Base-by-base conservation (phyloP, 2,329 filamentous ascomycete genomes). In the Aspergillus awamori region DNA sequence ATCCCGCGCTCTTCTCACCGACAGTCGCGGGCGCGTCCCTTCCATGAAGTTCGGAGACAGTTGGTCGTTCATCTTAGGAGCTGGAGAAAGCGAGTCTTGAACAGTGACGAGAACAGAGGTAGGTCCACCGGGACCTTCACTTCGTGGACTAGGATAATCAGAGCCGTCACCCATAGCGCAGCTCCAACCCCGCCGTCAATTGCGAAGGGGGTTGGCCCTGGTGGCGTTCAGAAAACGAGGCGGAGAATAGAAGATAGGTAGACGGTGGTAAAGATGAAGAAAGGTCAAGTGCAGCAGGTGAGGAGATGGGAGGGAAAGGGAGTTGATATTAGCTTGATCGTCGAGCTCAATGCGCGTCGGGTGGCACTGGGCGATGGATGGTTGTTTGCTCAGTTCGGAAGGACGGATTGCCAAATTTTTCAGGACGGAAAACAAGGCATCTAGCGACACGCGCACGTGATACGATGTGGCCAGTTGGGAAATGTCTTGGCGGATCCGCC, bases 1-100 rank as follows among this genome's bases (percentile, higher is more conserved):
- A 69, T 86, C 84, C 62, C 78, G 75, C 48, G 74, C 72, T 64
- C 77, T 72, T 71, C 76, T 77, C 56, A 79, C 72, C 33, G 78
- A 79, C 55, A 79, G 67, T 66, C 75, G 77, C 57, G 75, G 76
- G 61, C 77, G 74, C 64, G 74, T 64, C 52, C 71, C 71, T 51
- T 78, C 75, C 56, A 75, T 67, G 60, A 72, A 71, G 56, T 57
- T 65, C 28, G 74, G 66, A 8, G 71, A 62, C 28, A 70, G 61
- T 58, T 72, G 71, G 17, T 77, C 74, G 63, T 69, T 69, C 74
- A 77, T 77, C 65, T 74, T 77, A 53, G 72, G 64, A 60, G 69
- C 67, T 60, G 71, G 69, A 22, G 70, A 68, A 11, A 76, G 65
- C 38, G 72, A 65, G 54, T 77, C 73, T 53, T 72, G 70, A n/a